Conservation (phyloP, 108 stramenopile species). For the Mayamaea pseudoterrestris region DNA sequence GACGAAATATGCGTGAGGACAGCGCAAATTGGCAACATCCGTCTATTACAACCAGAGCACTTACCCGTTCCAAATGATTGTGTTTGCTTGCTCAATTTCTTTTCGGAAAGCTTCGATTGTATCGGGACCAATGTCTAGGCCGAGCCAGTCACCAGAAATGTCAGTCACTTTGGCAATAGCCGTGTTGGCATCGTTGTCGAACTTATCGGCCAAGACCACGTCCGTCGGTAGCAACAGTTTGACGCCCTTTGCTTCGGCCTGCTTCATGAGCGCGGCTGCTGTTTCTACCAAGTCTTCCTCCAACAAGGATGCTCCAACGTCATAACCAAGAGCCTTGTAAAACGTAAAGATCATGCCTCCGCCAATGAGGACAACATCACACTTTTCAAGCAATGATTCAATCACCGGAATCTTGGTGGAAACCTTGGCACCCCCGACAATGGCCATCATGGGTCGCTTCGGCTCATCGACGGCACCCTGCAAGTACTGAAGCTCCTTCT, state of each 20-base stretch:
- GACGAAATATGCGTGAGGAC: too few relatives aligned
- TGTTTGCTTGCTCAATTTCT: constrained; percentile 72
- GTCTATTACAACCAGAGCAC: constrained; percentile 43
- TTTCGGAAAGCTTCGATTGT: constrained; percentile 64
- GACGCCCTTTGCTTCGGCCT: constrained; percentile 93
- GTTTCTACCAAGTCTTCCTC: constrained; percentile 91
- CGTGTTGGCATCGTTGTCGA: constrained; percentile 73
- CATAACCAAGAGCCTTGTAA: constrained; percentile 88
- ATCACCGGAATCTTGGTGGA: constrained; percentile 97
- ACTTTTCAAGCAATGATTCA: constrained; percentile 91
- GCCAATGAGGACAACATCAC: constrained; percentile 88
- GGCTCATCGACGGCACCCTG: constrained; percentile 94
- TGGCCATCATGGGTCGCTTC: constrained; percentile 90
- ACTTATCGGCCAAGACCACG: constrained; percentile 88
- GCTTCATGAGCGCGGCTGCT: constrained; percentile 79
- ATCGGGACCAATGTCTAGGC: constrained; percentile 94
- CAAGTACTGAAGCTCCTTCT: constrained; percentile 96
- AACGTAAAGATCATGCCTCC: constrained; percentile 99
- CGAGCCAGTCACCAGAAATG: constrained; percentile 95
- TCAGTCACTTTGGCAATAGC: constrained; percentile 67
- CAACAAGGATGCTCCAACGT: constrained; percentile 78
- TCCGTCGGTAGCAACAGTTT: constrained; percentile 89
- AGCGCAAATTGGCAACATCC: neutral
- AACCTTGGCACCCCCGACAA: constrained; percentile 99
- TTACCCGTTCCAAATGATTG: constrained; percentile 97